Base-by-base conservation (phyloP, 129 eudicot species). In the Centrapalus pauciflorus region DNA sequence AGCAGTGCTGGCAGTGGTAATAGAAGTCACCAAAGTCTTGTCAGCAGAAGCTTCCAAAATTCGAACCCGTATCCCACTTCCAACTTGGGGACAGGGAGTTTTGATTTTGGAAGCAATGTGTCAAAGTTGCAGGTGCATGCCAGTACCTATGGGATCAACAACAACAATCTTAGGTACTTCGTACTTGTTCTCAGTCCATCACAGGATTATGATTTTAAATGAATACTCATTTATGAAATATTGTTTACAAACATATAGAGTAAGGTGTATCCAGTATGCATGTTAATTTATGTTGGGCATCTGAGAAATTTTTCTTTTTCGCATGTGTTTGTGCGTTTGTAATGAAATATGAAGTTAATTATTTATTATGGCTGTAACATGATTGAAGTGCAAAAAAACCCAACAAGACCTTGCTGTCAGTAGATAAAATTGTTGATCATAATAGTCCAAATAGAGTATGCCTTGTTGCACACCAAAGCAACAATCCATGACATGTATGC, bases 71-170 rank as follows among this genome's bases (percentile, higher is more conserved):
- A 79, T 71, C 54, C 90, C 24, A 80, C 54, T 58, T 72, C 61
- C 7, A 81, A 55, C 29, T 73, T 86, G 0, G 82, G 81, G 27
- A 80, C 87, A 0, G 82, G 81, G 27, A 80, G 74, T 29, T 61
- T 82, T 28, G 80, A 77, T 65, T 85, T 74, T 41, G 88, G 84
- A 76, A 76, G 75, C 67, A 78, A 70, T 57, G 76, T 54, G 50
- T 76, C 89, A 16, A 80, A 83, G 72, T 67, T 80, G 80, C 88
- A 89, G 78, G 60, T 78, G 77, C 82, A 85, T 27, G 78, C 89
- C 64, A 69, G 64, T 14, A 50, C 87, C 12, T 88, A 80, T 71
- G 89, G 87, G 64, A 67, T 72, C 29, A 74, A 77, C 71, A 82
- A 73, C 76, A 89, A 74, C 63, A 87, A 57, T 23, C 78, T 70